Base-by-base conservation (phyloP, 371 early-diverging fungal species). In the Thermomucor indicae-seudaticae region DNA sequence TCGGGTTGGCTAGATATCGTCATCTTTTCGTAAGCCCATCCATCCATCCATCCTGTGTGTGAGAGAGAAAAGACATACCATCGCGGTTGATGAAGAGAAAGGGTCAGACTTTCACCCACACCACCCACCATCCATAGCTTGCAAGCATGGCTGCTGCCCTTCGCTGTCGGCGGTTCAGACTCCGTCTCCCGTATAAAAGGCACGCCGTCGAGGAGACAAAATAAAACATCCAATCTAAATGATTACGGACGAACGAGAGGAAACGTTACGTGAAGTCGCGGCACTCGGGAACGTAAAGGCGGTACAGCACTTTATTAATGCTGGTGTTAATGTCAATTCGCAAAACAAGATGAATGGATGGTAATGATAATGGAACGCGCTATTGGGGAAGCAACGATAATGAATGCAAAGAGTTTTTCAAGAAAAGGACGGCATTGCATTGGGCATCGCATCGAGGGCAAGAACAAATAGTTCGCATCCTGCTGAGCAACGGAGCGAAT, bases 251-350 rank as follows among this genome's bases (percentile, higher is more conserved):
- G 82, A 83, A 58, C 68, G 83, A 35, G 82, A 75, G 35, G 80
- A 84, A 45, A 72, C 71, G 10, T 57, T 88, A 28, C 77, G 87
- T 49, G 88, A 89, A 57, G 84, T 87, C 58, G 76, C 80, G 14
- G 85, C 90, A 12, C 67, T 88, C 35, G 91, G 91, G 12, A 90
- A 89, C 55, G 53, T 80, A 27, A 81, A 83, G 51, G 88, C 86
- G 1, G 81, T 84, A 4, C 60, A 72, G 14, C 77, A 76, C 24
- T 80, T 76, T 51, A 62, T 83, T 25, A 67, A 78, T 43, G 65
- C 77, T 4, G 86, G 84, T 29, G 83, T 84, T 22, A 72, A 85
- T 48, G 41, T 83, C 45, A 85, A 85, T 49, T 68, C 83, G 3
- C 78, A 70, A 49, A 83, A 86, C 64, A 64, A 66, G 41, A 77